Evolutionary conservation across 2,329 filamentous ascomycete species (phyloP), one percentile per base, ranked within the genome.

Genomic region (Alternaria novae-zelandiae): DNA sequence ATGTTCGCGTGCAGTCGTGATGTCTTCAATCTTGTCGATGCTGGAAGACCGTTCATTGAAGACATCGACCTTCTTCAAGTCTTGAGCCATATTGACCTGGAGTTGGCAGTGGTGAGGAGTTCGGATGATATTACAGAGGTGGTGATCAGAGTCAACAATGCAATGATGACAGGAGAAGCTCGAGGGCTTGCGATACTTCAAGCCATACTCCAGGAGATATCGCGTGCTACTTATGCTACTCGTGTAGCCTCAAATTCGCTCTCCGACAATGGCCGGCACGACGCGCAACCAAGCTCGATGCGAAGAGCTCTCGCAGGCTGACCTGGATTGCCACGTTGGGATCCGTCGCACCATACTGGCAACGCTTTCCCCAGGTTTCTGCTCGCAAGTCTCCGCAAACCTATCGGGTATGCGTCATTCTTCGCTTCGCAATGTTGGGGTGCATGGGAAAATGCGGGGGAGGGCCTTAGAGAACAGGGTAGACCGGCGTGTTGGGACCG

Each of bases 1-100:
- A 49, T 70, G 58, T 43, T 68, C 66, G 30, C 58, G 50, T 5
- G 57, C 64, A 20, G 61, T 67, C 10, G 68, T 60, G 49, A 73
- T 57, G 17, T 74, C 67, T 43, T 75, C 73, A 49, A 75, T 73
- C 50, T 72, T 66, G 58, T 59, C n/a, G 57, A 58, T 25, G 43
- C 28, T 57, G 55, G 25, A 66, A 51, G 53, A 67, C 64, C 59
- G 73, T 67, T 36, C 28, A 12, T 51, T 51, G 28, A 30, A 45
- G 11, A 54, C 12, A 13, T 61, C 58, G 15, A 30, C 13, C 49
- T 64, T 64, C 63, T 73, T 70, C 11, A 69, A 5, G 28, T 32
- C 32, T 15, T 51, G 49, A 51, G 49, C 49, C 49, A 51, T 51
- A 20, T 23, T 36, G 28, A 36, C 9, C 13, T 28, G 12, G n/a